Evolutionary conservation across 2,329 filamentous ascomycete species (phyloP).

Genomic region (Fusarium sarcochroum): DNA sequence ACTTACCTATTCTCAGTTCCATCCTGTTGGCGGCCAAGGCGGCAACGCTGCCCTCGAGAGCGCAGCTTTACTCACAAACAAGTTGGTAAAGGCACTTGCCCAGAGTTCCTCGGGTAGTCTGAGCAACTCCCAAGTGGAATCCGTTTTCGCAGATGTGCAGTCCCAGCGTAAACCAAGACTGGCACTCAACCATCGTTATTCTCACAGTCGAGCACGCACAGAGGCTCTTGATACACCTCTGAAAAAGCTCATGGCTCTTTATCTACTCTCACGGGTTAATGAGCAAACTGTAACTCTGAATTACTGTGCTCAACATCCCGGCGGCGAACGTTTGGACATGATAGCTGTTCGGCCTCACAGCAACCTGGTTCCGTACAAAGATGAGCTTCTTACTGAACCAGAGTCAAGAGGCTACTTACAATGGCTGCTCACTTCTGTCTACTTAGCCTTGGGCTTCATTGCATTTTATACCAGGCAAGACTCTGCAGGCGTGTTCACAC

Average conservation of each 20-base stretch:
- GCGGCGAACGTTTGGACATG: conserved; percentile 3
- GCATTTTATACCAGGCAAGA: background rate
- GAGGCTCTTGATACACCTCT: conserved; percentile 1
- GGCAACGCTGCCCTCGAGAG: conserved; percentile 13
- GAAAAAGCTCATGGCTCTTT: background rate
- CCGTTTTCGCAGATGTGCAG: background rate
- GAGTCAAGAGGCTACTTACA: background rate
- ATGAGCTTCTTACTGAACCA: conserved; percentile 4
- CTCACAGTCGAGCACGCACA: background rate
- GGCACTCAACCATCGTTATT: background rate
- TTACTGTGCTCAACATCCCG: conserved; percentile 1
- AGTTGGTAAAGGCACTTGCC: background rate
- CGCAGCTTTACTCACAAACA: background rate
- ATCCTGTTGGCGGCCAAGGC: conserved; percentile 5
- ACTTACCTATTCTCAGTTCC: background rate
- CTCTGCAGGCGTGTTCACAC: rapidly evolving
- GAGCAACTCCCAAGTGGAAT: background rate
- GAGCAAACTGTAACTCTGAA: conserved; percentile 1
- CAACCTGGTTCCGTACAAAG: conserved; percentile 1
- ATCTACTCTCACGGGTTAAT: background rate
- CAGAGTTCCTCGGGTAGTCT: background rate
- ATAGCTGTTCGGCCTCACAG: background rate
- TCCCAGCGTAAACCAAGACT: background rate
- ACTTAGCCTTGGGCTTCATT: background rate
- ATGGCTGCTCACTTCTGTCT: background rate